These are phyloP conservation scores for Salvia miltiorrhiza DNA, from an alignment of 257 asterid species.

Conservation along the genomic window DNA sequence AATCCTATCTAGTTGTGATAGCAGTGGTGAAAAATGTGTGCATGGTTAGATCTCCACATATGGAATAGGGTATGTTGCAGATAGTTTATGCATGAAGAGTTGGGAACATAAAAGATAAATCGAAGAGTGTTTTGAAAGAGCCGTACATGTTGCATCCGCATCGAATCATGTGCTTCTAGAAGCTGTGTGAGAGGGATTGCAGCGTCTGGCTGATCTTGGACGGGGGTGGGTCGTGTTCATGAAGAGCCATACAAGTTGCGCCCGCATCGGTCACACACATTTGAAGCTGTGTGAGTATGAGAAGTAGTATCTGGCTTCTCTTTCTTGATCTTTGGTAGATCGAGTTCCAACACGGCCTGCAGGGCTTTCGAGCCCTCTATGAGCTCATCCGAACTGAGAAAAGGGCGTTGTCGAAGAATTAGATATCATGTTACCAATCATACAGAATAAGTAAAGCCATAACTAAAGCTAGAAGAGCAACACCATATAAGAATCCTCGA, in stretches of 20 bases:
- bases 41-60: neutral
- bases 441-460: neutral
- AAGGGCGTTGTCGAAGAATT: constrained; percentile 10
- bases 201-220: constrained; percentile 45
- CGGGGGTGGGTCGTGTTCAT: constrained; percentile 49
- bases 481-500: no score
- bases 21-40: neutral
- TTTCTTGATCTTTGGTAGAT: constrained; percentile 61
- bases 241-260: constrained; percentile 47
- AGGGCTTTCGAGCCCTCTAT: constrained; percentile 75
- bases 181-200: constrained; percentile 30
- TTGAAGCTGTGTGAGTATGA: constrained; percentile 34
- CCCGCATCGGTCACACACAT: constrained; percentile 78
- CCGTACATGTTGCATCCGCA: constrained; percentile 64
- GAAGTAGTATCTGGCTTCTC: constrained; percentile 45
- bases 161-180: constrained; percentile 40
- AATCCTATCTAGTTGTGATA: neutral
- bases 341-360: constrained; percentile 60
- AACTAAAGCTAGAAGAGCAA: neutral
- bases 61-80: no score
- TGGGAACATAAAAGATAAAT: neutral
- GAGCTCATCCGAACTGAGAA: constrained; percentile 67
- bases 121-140: constrained; percentile 16
- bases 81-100: no score
- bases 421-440: neutral